Conservation (phyloP, 805 yeast genomes). For the Candida nanaspora region DNA sequence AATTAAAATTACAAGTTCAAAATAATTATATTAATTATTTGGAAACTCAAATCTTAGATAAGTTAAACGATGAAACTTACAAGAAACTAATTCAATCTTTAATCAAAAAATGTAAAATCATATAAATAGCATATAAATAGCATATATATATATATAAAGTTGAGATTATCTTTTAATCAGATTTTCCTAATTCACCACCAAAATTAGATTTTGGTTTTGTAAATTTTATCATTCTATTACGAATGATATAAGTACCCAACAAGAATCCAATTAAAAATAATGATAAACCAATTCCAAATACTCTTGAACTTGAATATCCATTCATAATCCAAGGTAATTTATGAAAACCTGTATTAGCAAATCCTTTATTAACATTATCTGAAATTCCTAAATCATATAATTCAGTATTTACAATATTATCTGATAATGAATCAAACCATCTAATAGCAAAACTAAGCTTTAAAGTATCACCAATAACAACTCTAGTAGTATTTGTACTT, state of each 20-base stretch:
- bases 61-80: conserved; percentile 12
- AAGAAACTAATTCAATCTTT: conserved; percentile 15
- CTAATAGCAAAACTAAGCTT: conserved; percentile 50
- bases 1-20: conserved; percentile 24
- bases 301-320: neutral
- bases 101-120: conserved; percentile 11
- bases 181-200: conserved; percentile 4
- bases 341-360: conserved; percentile 5
- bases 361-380: neutral
- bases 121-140: neutral
- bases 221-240: neutral
- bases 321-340: conserved; percentile 1
- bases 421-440: conserved; percentile 33
- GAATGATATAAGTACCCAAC: neutral
- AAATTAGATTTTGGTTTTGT: neutral
- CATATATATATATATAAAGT: neutral
- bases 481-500: conserved; percentile 52
- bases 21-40: conserved; percentile 27
- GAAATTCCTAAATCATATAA: neutral
- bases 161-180: conserved; percentile 1
- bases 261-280: neutral
- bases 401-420: conserved; percentile 2
- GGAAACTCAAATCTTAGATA: conserved; percentile 14
- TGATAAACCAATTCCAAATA: neutral
- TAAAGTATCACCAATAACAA: conserved; percentile 58